Conservation (phyloP, 495 filamentous ascomycete genomes). For the Aspergillus mulundensis region DNA sequence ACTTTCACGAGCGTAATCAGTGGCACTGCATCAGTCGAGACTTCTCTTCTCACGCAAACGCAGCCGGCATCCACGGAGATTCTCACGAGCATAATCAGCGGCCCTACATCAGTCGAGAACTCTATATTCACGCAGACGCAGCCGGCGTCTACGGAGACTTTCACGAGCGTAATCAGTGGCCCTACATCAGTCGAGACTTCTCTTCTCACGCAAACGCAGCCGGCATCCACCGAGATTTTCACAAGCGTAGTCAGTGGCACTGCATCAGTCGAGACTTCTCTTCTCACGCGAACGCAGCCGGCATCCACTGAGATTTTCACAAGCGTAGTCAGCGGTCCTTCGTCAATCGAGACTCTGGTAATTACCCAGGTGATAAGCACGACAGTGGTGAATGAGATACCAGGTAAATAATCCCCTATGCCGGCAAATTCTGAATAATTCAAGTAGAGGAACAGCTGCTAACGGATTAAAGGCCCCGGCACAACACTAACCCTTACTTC, state of each 20-base stretch:
- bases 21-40: too few relatives aligned
- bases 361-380: slow-evolving; percentile 2
- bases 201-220: not conserved
- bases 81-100: too few relatives aligned
- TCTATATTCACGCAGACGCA: not conserved
- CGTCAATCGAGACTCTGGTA: slow-evolving; percentile 3
- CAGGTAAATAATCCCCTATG: not conserved
- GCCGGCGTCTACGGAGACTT: slow-evolving; percentile 4
- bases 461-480: not conserved
- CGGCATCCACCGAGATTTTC: slow-evolving; percentile 5
- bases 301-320: slow-evolving; percentile 8
- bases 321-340: slow-evolving; percentile 5
- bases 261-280: too few relatives aligned
- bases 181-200: too few relatives aligned
- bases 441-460: not conserved
- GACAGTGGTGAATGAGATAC: not conserved
- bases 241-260: too few relatives aligned
- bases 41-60: too few relatives aligned
- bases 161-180: too few relatives aligned
- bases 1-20: too few relatives aligned
- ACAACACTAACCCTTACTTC: not conserved
- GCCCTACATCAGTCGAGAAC: too few relatives aligned
- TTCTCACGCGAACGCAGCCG: too few relatives aligned
- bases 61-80: too few relatives aligned
- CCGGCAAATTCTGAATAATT: not conserved